A percentile compares a stretch with the other conserved stretches of the same genome.
Conservation (phyloP, 2,329 filamentous ascomycete genomes). For the Helminthosporium solani region DNA sequence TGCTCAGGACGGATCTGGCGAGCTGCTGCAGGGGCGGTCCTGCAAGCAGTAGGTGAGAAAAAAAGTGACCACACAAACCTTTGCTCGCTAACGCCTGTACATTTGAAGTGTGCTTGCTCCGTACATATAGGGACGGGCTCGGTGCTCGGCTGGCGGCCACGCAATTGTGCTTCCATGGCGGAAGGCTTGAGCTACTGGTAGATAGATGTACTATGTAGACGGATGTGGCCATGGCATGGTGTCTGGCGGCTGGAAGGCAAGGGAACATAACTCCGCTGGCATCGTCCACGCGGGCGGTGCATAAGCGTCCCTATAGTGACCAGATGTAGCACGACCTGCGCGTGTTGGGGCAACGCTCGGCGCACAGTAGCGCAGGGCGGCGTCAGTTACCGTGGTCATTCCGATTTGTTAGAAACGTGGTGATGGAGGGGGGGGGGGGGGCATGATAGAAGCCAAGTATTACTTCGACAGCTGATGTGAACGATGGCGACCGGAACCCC, state of each 20-base stretch:
- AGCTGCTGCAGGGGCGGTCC: conserved; percentile 19
- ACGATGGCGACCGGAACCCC: conserved; percentile 1
- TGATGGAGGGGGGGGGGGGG: neutral
- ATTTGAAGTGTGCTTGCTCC: conserved; percentile 1
- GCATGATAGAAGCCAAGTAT: neutral
- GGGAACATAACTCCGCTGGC: conserved; percentile 12
- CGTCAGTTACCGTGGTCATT: conserved; percentile 16
- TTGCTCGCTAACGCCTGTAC: conserved; percentile 20
- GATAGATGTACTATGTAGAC: neutral
- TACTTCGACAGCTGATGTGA: neutral
- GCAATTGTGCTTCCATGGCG: conserved; percentile 7
- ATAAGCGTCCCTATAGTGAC: conserved; percentile 15
- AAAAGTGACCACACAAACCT: neutral
- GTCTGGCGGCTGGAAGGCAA: conserved; percentile 7
- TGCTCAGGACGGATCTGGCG: conserved; percentile 18
- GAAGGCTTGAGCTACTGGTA: conserved; percentile 16
- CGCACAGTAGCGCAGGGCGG: conserved; percentile 19
- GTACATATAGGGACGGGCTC: conserved; percentile 8
- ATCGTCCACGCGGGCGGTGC: conserved; percentile 19
- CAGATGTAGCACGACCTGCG: conserved; percentile 11
- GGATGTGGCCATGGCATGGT: conserved; percentile 17
- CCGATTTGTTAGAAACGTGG: conserved; percentile 21
- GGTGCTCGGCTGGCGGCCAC: conserved; percentile 16
- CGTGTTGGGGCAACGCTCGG: conserved; percentile 19
- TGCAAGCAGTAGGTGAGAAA: conserved; percentile 19